phyloP scores from a whole-genome alignment of 169 alveolate genomes.

The Blepharisma undulans region DNA sequence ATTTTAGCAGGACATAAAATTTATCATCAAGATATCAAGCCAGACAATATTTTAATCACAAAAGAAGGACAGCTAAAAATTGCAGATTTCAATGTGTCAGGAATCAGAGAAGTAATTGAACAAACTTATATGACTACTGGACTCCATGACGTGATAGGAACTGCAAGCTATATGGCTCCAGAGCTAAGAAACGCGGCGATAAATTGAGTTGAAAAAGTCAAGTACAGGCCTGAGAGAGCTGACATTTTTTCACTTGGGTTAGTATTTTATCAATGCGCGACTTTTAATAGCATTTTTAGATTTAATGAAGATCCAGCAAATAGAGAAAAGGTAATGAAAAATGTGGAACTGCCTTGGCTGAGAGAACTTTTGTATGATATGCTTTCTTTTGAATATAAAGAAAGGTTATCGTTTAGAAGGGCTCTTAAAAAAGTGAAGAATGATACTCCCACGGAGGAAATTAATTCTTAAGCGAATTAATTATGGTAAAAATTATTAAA shows the following conservation, averaged over 20 bases:
- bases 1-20: too few relatives aligned
- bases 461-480: too few relatives aligned
- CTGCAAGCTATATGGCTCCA: too few relatives aligned
- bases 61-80: too few relatives aligned
- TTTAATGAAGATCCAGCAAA: neutral
- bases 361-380: neutral
- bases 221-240: neutral
- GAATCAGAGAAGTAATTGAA: too few relatives aligned
- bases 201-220: neutral
- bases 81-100: too few relatives aligned
- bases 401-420: neutral
- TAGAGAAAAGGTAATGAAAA: neutral
- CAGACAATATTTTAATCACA: too few relatives aligned
- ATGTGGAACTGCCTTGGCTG: neutral
- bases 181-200: neutral
- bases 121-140: too few relatives aligned
- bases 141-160: too few relatives aligned
- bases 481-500: too few relatives aligned
- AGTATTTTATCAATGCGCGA: neutral
- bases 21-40: too few relatives aligned
- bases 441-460: too few relatives aligned
- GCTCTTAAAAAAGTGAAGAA: neutral
- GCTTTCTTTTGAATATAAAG: neutral
- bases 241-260: neutral
- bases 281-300: neutral